phyloP scores from a whole-genome alignment of 2,329 filamentous ascomycete genomes.

The Phyllosticta citriasiana region DNA sequence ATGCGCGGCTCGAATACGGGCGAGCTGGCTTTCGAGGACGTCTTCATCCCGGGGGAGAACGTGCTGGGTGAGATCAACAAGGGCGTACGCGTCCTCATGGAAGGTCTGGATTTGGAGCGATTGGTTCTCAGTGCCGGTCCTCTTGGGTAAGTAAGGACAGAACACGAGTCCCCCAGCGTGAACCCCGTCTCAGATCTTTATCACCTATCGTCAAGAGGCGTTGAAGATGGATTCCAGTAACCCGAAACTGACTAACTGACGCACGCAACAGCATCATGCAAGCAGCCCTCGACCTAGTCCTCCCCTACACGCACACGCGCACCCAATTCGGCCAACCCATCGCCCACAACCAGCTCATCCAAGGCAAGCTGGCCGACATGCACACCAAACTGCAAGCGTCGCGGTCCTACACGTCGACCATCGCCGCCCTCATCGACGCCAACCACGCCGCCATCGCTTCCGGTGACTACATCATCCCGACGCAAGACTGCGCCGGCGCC shows the following conservation, averaged over 20 bases:
- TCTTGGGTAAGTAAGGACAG: constrained; percentile 49
- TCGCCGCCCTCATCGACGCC: constrained; percentile 72
- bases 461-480: constrained; percentile 54
- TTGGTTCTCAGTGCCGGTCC: constrained; percentile 86
- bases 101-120: constrained; percentile 87
- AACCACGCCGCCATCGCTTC: constrained; percentile 17
- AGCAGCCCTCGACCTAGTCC: constrained; percentile 69
- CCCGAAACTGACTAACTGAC: not conserved
- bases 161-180: not conserved
- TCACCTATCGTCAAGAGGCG: too few species aligned
- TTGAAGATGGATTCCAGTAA: not conserved
- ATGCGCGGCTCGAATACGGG: constrained; percentile 97
- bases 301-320: constrained; percentile 82
- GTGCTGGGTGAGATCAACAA: constrained; percentile 70
- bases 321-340: constrained; percentile 83
- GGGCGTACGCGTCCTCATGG: constrained; percentile 88
- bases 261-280: constrained; percentile 61
- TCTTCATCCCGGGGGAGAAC: constrained; percentile 78
- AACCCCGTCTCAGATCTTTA: not conserved
- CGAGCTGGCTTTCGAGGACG: constrained; percentile 80
- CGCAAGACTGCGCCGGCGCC: constrained; percentile 87
- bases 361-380: constrained; percentile 93
- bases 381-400: constrained; percentile 85
- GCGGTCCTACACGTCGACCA: constrained; percentile 77
- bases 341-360: constrained; percentile 84